Evolutionary conservation across 257 asterid genomes (phyloP).

Genomic region (Primulina huaijiensis): DNA sequence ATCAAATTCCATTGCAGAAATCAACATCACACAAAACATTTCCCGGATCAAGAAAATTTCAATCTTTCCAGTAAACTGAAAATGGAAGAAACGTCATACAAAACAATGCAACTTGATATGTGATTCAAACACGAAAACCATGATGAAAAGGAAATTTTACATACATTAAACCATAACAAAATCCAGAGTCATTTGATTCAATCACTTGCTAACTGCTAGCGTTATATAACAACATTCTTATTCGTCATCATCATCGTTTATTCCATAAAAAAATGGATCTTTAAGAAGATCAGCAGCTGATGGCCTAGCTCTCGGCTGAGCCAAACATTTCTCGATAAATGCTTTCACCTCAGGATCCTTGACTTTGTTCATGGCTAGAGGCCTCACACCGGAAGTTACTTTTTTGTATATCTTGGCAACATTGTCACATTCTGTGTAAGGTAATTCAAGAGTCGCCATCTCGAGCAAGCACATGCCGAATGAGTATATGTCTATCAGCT

Average conservation of each 20-base stretch:
- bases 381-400: slow-evolving; percentile 45
- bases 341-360: slow-evolving; percentile 28
- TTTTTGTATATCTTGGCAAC: slow-evolving; percentile 46
- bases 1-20: neutral
- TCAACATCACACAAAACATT: neutral
- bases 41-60: neutral
- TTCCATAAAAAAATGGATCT: slow-evolving; percentile 38
- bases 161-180: neutral
- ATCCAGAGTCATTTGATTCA: neutral
- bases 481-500: slow-evolving; percentile 45
- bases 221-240: too few species aligned
- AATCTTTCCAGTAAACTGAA: neutral
- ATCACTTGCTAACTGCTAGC: neutral
- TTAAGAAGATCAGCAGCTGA: slow-evolving; percentile 42
- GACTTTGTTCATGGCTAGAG: slow-evolving; percentile 40
- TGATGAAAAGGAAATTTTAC: neutral
- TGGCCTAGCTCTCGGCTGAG: slow-evolving; percentile 40
- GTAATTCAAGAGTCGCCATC: slow-evolving; percentile 48
- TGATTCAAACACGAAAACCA: neutral
- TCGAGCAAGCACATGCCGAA: slow-evolving; percentile 48
- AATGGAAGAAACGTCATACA: neutral
- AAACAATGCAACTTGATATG: neutral
- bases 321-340: slow-evolving; percentile 37
- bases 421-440: slow-evolving; percentile 42
- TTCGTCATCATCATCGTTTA: neutral